Conservation (phyloP, 768 basidiomycete genomes). For the Sporobolomyces phaffii region DNA sequence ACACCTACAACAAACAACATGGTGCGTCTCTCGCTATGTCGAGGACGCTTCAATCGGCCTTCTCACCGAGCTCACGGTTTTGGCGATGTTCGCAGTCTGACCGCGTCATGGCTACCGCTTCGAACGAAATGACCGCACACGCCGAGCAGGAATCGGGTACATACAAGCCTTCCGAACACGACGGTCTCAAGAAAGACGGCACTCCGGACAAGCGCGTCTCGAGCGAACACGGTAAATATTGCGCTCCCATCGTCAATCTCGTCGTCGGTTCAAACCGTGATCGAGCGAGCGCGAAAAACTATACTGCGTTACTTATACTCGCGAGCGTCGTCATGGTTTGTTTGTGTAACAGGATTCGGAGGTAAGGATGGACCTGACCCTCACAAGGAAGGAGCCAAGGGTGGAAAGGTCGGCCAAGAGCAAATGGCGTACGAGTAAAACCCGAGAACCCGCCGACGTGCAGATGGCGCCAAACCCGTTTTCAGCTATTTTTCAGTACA, state of each 20-base stretch:
- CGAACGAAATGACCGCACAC: slow-evolving; percentile 32
- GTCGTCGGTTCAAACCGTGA: too few species aligned
- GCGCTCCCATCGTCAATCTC: not conserved
- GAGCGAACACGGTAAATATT: slow-evolving; percentile 46
- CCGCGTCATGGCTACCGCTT: slow-evolving; percentile 23
- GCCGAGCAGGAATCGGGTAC: slow-evolving; percentile 8
- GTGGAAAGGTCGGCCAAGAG: slow-evolving; percentile 39
- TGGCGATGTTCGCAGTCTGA: too few species aligned
- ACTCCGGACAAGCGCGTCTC: slow-evolving; percentile 48
- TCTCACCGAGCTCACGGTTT: too few species aligned
- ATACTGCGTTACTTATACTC: too few species aligned
- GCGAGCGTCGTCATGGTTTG: not conserved
- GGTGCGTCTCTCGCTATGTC: not conserved
- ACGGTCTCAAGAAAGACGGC: slow-evolving; percentile 47
- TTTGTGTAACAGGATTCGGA: slow-evolving; percentile 26
- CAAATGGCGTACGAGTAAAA: slow-evolving; percentile 16
- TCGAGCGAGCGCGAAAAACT: too few species aligned
- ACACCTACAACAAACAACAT: not conserved
- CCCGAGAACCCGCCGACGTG: too few species aligned
- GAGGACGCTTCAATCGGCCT: not conserved
- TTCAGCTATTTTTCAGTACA: too few species aligned
- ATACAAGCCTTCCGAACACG: slow-evolving; percentile 47
- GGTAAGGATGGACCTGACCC: slow-evolving; percentile 32
- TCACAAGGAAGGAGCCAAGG: slow-evolving; percentile 26
- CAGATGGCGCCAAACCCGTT: too few species aligned